phyloP scores from a whole-genome alignment of 768 basidiomycete species.

The Lentinus brumalis region DNA sequence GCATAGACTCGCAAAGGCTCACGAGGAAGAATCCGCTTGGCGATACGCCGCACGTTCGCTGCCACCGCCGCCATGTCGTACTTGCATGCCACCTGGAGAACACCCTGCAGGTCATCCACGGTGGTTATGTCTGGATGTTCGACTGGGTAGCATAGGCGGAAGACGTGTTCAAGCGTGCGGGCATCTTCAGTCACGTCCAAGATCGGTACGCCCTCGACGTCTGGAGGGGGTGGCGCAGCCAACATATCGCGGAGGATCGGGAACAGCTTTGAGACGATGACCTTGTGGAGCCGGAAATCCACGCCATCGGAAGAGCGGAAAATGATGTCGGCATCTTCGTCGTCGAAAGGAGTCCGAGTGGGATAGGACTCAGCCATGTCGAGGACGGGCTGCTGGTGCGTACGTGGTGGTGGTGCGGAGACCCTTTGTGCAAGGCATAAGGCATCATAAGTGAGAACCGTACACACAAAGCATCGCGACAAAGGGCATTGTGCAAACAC shows the following conservation, averaged over 20 bases:
- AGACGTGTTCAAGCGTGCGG: constrained; percentile 8
- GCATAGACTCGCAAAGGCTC: constrained; percentile 9
- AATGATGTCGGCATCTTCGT: constrained; percentile 43
- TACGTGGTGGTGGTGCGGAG: no score
- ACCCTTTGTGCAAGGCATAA: no score
- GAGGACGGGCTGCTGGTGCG: no score
- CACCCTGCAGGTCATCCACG: background rate
- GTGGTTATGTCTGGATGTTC: background rate
- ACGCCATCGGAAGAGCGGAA: constrained; percentile 45
- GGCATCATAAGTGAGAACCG: no score
- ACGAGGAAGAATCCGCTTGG: background rate
- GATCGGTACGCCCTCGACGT: background rate
- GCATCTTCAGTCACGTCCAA: constrained; percentile 17
- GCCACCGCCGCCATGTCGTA: constrained; percentile 19
- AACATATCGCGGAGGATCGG: constrained; percentile 40
- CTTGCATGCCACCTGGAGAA: constrained; percentile 20
- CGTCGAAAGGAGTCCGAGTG: constrained; percentile 35
- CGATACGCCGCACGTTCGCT: background rate
- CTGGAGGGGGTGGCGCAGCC: constrained; percentile 1
- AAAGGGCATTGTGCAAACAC: no score
- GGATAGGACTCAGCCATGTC: no score
- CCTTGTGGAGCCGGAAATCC: constrained; percentile 44
- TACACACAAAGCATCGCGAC: no score
- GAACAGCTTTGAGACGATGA: constrained; percentile 45
- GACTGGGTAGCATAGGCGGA: constrained; percentile 18